These are phyloP conservation scores for Sequoia sempervirens DNA, from an alignment of 75 land plant species.

Conservation along the genomic window DNA sequence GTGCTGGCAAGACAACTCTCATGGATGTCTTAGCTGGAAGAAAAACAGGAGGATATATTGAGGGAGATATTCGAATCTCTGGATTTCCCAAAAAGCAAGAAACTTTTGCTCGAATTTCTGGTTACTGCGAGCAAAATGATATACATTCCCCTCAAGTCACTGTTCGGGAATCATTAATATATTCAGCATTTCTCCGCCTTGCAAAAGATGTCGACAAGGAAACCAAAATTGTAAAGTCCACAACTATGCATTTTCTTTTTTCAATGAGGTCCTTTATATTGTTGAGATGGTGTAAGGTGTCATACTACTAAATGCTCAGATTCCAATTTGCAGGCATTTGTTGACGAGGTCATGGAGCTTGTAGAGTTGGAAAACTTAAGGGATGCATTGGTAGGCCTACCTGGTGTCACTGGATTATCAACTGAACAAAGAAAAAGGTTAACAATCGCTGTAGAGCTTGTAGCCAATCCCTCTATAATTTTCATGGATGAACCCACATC, in stretches of 20 bases:
- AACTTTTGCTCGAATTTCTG: conserved; percentile 80
- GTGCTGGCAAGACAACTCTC: conserved; percentile 90
- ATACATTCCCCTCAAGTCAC: conserved; percentile 88
- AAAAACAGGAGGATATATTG: conserved; percentile 83
- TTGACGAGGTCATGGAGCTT: conserved; percentile 75
- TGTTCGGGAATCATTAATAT: conserved; percentile 62
- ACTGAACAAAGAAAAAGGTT: conserved; percentile 84
- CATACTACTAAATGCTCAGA: neutral
- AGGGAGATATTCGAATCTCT: conserved; percentile 78
- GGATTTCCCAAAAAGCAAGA: conserved; percentile 77
- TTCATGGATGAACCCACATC: conserved; percentile 94
- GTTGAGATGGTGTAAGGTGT: neutral
- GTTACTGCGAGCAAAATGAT: conserved; percentile 80
- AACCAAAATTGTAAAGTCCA: conserved; percentile 44
- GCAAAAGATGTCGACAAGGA: conserved; percentile 51
- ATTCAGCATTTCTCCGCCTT: conserved; percentile 83
- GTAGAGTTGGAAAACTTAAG: conserved; percentile 63
- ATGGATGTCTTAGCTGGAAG: conserved; percentile 91
- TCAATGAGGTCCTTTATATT: neutral
- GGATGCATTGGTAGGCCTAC: conserved; percentile 75
- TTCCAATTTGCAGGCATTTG: conserved; percentile 45
- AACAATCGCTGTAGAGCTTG: conserved; percentile 83
- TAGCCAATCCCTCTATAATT: conserved; percentile 86
- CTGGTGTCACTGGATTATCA: conserved; percentile 76
- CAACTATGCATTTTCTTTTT: neutral